Percentiles rank a stretch among this genome's conserved stretches.
Evolutionary conservation across 108 stramenopile species (phyloP).

Genomic region (Skeletonema potamos): DNA sequence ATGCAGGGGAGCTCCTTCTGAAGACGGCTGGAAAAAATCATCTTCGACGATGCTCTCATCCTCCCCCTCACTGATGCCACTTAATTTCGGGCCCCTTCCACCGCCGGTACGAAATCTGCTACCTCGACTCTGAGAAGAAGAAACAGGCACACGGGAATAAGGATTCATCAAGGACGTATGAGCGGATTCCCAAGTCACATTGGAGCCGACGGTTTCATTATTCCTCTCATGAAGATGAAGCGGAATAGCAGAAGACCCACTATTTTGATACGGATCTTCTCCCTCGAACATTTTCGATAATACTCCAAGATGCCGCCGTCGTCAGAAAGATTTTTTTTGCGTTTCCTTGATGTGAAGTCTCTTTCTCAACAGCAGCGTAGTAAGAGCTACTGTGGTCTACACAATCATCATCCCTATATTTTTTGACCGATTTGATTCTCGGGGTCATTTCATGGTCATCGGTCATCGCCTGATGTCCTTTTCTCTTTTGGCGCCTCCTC

Average conservation of each 20-base stretch:
- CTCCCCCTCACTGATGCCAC: not conserved
- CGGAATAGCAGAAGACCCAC: not conserved
- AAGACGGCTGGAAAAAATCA: no score
- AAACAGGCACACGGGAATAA: not conserved
- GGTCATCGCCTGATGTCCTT: not conserved
- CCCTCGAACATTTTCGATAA: not conserved
- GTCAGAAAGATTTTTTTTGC: no score
- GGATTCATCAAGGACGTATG: not conserved
- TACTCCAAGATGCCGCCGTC: not conserved
- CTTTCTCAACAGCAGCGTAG: no score
- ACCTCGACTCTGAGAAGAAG: not conserved
- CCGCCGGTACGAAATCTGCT: not conserved
- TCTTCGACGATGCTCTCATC: not conserved
- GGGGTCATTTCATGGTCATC: not conserved
- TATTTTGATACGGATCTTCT: not conserved
- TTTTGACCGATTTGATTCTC: no score
- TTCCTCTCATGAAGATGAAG: not conserved
- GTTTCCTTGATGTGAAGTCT: no score
- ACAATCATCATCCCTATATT: no score
- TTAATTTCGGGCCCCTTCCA: not conserved
- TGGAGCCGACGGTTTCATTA: not conserved
- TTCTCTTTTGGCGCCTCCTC: not conserved
- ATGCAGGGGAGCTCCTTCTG: no score
- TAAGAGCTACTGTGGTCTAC: no score
- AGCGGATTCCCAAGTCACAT: not conserved